Evolutionary conservation across 371 early-diverging fungal genomes (phyloP).

Genomic region (Lichtheimia hyalospora): DNA sequence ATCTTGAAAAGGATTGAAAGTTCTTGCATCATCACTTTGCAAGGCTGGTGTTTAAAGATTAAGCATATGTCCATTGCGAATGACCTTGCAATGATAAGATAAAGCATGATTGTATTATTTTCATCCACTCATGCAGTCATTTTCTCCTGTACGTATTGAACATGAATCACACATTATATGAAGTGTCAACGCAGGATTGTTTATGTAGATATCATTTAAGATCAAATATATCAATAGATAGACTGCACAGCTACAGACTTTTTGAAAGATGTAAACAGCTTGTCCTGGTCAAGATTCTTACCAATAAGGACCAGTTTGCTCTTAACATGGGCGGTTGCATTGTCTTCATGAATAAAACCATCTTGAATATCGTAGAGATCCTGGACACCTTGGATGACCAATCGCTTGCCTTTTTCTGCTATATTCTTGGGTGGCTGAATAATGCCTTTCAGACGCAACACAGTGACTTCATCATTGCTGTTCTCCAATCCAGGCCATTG

Average conservation of each 20-base stretch:
- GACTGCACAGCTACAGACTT: conserved; percentile 17
- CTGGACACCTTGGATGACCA: conserved; percentile 88
- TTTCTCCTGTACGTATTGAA: too few species aligned
- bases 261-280: conserved; percentile 42
- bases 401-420: conserved; percentile 32
- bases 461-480: conserved; percentile 40
- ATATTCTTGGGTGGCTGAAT: conserved; percentile 49
- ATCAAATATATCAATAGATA: not conserved
- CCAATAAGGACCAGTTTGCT: conserved; percentile 79
- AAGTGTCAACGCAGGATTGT: too few species aligned
- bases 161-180: too few species aligned
- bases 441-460: conserved; percentile 87
- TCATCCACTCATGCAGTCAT: too few species aligned
- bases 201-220: not conserved
- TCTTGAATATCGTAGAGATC: conserved; percentile 88
- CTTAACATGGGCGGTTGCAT: conserved; percentile 22
- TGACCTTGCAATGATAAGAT: too few species aligned
- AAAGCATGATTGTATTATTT: too few species aligned
- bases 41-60: too few species aligned
- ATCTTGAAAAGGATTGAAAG: too few species aligned
- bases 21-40: too few species aligned
- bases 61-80: too few species aligned
- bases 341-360: conserved; percentile 45
- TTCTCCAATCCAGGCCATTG: conserved; percentile 41
- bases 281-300: conserved; percentile 42